phyloP scores from a whole-genome alignment of 1,139 yeast genomes.

The Meyerozyma smithsonii region DNA sequence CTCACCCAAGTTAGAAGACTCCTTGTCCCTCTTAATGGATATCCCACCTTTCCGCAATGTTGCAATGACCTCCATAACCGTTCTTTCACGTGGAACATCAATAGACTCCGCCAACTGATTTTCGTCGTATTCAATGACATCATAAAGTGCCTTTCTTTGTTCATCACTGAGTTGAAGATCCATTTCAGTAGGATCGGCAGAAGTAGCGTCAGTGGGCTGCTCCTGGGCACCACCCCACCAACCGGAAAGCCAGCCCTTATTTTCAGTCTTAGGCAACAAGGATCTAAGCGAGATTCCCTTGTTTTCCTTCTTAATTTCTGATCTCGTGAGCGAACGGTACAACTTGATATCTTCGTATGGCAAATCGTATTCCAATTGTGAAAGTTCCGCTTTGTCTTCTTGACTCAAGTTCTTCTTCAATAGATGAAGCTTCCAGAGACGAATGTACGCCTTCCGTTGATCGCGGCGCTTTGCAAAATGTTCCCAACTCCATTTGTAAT shows the following conservation, averaged over 20 bases:
- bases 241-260: conserved; percentile 24
- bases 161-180: conserved; percentile 52
- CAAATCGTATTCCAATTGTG: conserved; percentile 54
- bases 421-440: conserved; percentile 57
- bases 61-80: conserved; percentile 62
- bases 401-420: conserved; percentile 25
- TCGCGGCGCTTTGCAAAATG: conserved; percentile 67
- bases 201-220: conserved; percentile 5
- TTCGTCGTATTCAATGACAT: conserved; percentile 91
- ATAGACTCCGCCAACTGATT: conserved; percentile 47
- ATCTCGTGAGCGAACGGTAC: conserved; percentile 75
- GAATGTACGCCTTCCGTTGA: conserved; percentile 64
- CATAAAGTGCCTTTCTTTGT: conserved; percentile 79
- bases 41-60: conserved; percentile 75
- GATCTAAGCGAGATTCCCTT: conserved; percentile 8
- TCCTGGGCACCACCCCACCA: conserved; percentile 17
- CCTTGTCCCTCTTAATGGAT: conserved; percentile 44
- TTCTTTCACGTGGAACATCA: conserved; percentile 71
- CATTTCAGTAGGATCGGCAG: conserved; percentile 18
- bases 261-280: conserved; percentile 9
- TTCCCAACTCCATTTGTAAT: conserved; percentile 88
- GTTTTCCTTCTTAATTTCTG: conserved; percentile 57
- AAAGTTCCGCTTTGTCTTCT: conserved; percentile 37
- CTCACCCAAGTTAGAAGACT: conserved; percentile 56
- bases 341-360: conserved; percentile 77